These are phyloP conservation scores for Phascolomyces articulosus DNA, from an alignment of 371 early-diverging fungal genomes.

Conservation along the genomic window DNA sequence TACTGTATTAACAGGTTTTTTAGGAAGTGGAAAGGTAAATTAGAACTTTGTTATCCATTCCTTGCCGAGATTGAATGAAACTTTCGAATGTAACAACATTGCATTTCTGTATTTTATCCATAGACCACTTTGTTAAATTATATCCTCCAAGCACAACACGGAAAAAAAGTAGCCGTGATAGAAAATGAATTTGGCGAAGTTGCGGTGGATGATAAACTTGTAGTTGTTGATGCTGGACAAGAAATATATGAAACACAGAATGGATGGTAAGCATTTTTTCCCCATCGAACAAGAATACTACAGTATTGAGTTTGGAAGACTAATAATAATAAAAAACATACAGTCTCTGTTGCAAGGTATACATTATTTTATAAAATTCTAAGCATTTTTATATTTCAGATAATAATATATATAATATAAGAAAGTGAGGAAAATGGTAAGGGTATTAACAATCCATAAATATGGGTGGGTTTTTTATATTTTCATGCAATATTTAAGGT, in stretches of 20 bases:
- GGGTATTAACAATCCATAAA: no score
- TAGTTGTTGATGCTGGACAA: constrained; percentile 31
- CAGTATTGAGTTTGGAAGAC: no score
- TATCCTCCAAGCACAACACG: constrained; percentile 34
- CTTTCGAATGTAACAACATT: no score
- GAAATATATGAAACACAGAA: constrained; percentile 41
- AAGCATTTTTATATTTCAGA: no score
- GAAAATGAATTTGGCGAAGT: constrained; percentile 48
- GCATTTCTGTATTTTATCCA: background rate
- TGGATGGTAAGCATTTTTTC: constrained; percentile 34
- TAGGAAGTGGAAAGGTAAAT: constrained; percentile 35
- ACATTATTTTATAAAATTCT: no score
- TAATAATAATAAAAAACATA: no score
- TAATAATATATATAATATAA: background rate
- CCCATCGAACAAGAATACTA: no score
- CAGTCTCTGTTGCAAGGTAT: constrained; percentile 24
- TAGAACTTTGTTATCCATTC: background rate
- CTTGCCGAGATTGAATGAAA: no score
- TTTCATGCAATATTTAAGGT: constrained; percentile 24
- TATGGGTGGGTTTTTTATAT: no score
- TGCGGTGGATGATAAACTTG: constrained; percentile 32
- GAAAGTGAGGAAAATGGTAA: background rate
- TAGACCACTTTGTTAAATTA: constrained; percentile 42
- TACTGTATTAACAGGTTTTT: constrained; percentile 35
- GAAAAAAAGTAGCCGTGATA: constrained; percentile 38